Base-by-base conservation (phyloP, 2,329 filamentous ascomycete species). In the Geoglossum cookeanum region DNA sequence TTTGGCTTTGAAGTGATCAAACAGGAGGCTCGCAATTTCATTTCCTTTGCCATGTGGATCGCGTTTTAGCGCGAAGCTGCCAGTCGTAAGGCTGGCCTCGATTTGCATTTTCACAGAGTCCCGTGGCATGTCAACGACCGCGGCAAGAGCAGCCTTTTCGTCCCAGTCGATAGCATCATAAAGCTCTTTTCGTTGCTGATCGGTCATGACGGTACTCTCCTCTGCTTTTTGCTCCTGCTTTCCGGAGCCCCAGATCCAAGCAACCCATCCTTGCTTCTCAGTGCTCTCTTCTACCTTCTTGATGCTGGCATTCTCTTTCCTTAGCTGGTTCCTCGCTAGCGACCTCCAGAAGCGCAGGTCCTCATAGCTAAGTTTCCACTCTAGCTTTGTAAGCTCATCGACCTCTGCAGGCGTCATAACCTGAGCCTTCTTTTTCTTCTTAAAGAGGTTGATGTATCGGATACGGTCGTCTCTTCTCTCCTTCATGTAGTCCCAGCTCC, bases 151-250 rank as follows among this genome's bases (percentile, higher is more conserved):
- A 59, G 90, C 83, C 74, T 96, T 97, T 70, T 99, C 92, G 61
- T 98, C 87, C 83, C 91, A 99, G 65, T 97, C 92, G 64, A 99
- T 99, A 55, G 88, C 94, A 63, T 94, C 85, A 68, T 97, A 98
- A 8, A 99, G 78, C 70, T 98, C 91, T 68, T 97, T 89, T 47
- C 91, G 84, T 68, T 99, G 90, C 69, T 97, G 84, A 60, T 98
- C 92, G 0, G 87, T 94, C 77, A 98, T 94, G 59, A 88, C 80
- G 0, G 83, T 87, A 60, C 90, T 85, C 3, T 82, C 76, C 49
- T 85, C 76, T 45, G 85, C 78, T 55, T 77, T 72, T 55, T 83
- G 75, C 55, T 78, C 70, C 33, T 72, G 65, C 0, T 82, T 78
- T 63, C 89, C 86, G 0, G 83, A 77, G 22, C 91, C 90, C 90